Conservation (phyloP, 2,329 filamentous ascomycete genomes). For the Penicillium sp. region DNA sequence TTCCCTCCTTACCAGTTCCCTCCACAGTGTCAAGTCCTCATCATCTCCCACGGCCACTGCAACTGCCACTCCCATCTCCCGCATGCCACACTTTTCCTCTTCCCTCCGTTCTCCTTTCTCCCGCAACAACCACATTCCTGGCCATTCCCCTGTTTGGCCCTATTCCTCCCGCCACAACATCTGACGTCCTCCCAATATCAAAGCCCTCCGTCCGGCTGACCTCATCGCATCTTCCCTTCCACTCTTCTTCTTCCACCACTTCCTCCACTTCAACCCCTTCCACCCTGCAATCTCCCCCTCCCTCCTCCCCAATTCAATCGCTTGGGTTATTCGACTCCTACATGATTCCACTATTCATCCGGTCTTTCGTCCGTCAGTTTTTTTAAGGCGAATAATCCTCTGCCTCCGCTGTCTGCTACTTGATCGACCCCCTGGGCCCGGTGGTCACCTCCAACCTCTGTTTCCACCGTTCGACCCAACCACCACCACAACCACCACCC, state of each 20-base stretch:
- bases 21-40: too few species aligned
- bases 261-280: conserved; percentile 24
- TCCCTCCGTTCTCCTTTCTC: conserved; percentile 3
- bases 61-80: conserved; percentile 1
- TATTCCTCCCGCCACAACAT: conserved; percentile 38
- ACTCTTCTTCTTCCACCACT: too few species aligned
- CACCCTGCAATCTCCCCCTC: conserved; percentile 25
- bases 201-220: conserved; percentile 21
- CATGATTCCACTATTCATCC: conserved; percentile 13
- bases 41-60: too few species aligned
- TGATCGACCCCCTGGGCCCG: conserved; percentile 6
- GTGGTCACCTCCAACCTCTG: not conserved
- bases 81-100: conserved; percentile 9
- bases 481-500: not conserved
- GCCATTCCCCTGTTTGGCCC: not conserved
- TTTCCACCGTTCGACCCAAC: not conserved
- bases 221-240: conserved; percentile 23
- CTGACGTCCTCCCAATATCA: conserved; percentile 21
- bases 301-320: not conserved
- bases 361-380: conserved; percentile 14
- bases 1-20: too few species aligned
- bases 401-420: conserved; percentile 6
- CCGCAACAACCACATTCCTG: conserved; percentile 29
- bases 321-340: conserved; percentile 4
- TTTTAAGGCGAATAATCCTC: conserved; percentile 8